Conservation (phyloP, 306 rosid species). For the Corylus americana region DNA sequence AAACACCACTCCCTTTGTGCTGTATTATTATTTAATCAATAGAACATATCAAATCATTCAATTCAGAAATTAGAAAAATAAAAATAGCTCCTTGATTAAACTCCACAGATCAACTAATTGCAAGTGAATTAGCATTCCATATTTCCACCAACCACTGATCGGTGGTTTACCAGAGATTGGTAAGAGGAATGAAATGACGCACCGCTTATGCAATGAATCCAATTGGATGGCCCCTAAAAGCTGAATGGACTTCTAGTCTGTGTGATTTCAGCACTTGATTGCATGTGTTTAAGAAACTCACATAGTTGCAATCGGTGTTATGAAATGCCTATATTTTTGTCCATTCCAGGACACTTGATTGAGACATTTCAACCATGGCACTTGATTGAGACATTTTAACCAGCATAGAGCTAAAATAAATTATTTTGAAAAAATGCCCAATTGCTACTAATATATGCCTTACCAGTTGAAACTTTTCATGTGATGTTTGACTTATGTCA, state of each 20-base stretch:
- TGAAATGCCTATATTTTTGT: not conserved
- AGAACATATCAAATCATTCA: not conserved
- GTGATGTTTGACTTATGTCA: too few relatives aligned
- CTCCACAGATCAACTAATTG: not conserved
- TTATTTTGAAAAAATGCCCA: not conserved
- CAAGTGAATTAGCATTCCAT: not conserved
- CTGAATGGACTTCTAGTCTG: not conserved
- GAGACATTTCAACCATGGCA: not conserved
- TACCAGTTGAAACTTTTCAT: too few relatives aligned
- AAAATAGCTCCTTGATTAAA: not conserved
- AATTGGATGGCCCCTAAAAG: not conserved
- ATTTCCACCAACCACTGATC: not conserved
- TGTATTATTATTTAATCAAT: not conserved
- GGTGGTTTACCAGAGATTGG: not conserved
- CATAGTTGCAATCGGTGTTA: not conserved
- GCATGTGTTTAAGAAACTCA: not conserved
- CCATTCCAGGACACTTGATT: not conserved
- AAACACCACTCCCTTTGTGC: not conserved
- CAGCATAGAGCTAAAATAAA: not conserved
- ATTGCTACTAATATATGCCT: too few relatives aligned
- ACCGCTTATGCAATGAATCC: not conserved
- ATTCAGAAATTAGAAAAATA: not conserved
- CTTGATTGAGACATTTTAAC: not conserved
- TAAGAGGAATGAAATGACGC: not conserved
- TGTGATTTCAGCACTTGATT: not conserved